Evolutionary conservation across 1,284 basidiomycete genomes (phyloP).

Genomic region (Sphagnurus paluster): DNA sequence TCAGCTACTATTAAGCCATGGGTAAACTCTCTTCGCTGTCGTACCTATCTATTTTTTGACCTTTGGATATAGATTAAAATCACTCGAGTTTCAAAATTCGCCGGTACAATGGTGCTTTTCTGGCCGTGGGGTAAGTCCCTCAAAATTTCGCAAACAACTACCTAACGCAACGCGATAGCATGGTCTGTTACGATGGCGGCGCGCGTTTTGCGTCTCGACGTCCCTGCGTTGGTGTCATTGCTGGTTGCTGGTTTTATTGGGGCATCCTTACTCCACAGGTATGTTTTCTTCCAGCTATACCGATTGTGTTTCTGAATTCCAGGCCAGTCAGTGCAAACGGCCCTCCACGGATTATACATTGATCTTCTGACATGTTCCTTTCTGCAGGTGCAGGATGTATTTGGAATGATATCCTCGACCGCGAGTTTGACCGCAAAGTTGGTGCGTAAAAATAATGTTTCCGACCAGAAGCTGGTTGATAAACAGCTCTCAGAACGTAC

Average conservation of each 20-base stretch:
- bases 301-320: neutral
- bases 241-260: slow-evolving; percentile 15
- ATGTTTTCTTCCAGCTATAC: neutral
- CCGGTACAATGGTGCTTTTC: slow-evolving; percentile 30
- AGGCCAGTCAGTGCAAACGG: neutral
- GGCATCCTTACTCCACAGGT: slow-evolving; percentile 17
- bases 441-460: neutral
- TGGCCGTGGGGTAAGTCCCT: slow-evolving; percentile 26
- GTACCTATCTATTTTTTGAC: neutral
- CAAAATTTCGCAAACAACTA: neutral
- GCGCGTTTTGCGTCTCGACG: slow-evolving; percentile 7
- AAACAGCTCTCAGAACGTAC: slow-evolving; percentile 12
- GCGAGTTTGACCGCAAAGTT: slow-evolving; percentile 19
- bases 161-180: slow-evolving; percentile 13
- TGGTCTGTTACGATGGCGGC: slow-evolving; percentile 26
- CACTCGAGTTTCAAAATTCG: slow-evolving; percentile 23
- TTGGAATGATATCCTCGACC: slow-evolving; percentile 34
- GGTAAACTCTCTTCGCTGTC: neutral
- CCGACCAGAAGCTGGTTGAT: neutral
- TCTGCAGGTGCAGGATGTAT: slow-evolving; percentile 26
- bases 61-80: slow-evolving; percentile 18
- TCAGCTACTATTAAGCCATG: slow-evolving; percentile 14
- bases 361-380: slow-evolving; percentile 1
- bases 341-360: neutral
- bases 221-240: slow-evolving; percentile 7